Evolutionary conservation across 495 filamentous ascomycete species (phyloP), one percentile per base, ranked within the genome.

Genomic region (Hypoxylon lienhwacheense): DNA sequence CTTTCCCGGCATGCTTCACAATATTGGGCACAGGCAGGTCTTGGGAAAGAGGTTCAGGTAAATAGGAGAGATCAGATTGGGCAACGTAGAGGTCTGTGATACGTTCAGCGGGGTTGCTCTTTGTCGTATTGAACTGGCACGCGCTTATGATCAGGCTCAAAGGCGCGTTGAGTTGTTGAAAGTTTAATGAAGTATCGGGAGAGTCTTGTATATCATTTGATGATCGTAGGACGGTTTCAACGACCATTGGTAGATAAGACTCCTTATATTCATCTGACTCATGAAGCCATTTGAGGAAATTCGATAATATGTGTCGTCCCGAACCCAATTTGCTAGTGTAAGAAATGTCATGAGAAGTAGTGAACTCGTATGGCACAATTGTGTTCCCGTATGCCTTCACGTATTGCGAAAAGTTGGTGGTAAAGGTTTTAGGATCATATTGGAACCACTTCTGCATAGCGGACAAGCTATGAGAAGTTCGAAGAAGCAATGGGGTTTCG

Each of bases 11-110:
- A 24, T 73, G 50, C 16, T 46, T 53, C 3, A 97, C 84, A 3
- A 90, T 43, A 0, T 75, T 56, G 0, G 93, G 93, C 0, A 78
- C 77, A 0, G 87, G 86, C 0, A 96, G 67, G 59, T 93, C 90
- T 1, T 71, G 68, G 34, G 71, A 77, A 4, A 96, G 65, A 1
- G 63, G 39, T 1, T 64, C 41, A 1, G 93, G 90, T 0, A 95
- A 77, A 35, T 82, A 75, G 5, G 75, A 59, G 7, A 97, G 73
- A 7, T 86, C 72, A 8, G 83, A 84, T 73, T 98, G 93, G 0
- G 93, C 91, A 16, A 98, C 83, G 66, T 97, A 97, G 4, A 96
- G 61, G 17, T 68, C 54, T 8, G 46, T 61, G 1, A 74, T 44
- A 10, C 73, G 36, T 48, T 47, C 14, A 17, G 59, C 22, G 20